phyloP scores from a whole-genome alignment of 352 stramenopile genomes.

The Globisporangium mamillatum region DNA sequence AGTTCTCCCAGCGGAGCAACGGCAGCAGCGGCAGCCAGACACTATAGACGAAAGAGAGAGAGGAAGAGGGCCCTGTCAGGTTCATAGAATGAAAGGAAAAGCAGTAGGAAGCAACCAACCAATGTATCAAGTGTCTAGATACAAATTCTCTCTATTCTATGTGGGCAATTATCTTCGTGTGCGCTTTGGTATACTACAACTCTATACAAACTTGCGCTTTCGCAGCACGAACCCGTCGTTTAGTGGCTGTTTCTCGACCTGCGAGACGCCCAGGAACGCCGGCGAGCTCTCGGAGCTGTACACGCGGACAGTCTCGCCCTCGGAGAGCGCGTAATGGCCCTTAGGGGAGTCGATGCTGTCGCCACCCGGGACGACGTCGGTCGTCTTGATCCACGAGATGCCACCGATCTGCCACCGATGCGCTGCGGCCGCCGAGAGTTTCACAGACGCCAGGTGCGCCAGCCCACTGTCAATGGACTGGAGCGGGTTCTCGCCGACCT shows the following conservation, averaged over 20 bases:
- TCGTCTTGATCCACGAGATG: conserved; percentile 29
- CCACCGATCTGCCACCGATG: conserved; percentile 52
- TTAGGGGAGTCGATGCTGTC: conserved; percentile 9
- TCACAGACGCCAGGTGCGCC: conserved; percentile 46
- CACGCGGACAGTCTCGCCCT: conserved; percentile 48
- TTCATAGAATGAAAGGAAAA: conserved; percentile 27
- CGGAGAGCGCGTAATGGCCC: conserved; percentile 20
- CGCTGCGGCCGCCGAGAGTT: conserved; percentile 26
- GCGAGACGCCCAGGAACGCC: conserved; percentile 53
- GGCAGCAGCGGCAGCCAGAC: conserved; percentile 18
- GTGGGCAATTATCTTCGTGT: neutral
- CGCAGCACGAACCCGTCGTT: conserved; percentile 45
- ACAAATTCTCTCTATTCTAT: conserved; percentile 2
- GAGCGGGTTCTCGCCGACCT: conserved; percentile 26
- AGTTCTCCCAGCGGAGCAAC: conserved; percentile 26
- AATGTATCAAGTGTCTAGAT: neutral
- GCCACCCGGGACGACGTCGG: conserved; percentile 24
- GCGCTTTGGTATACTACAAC: neutral
- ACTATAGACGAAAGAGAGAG: conserved; percentile 10
- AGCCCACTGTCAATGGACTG: conserved; percentile 60
- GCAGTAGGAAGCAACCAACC: too few species aligned
- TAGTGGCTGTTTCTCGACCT: conserved; percentile 35
- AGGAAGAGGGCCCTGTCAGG: conserved; percentile 7
- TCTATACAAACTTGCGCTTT: conserved; percentile 64
- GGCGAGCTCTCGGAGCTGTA: conserved; percentile 32